phyloP scores from a whole-genome alignment of 257 asterid species.

The Mentha longifolia region DNA sequence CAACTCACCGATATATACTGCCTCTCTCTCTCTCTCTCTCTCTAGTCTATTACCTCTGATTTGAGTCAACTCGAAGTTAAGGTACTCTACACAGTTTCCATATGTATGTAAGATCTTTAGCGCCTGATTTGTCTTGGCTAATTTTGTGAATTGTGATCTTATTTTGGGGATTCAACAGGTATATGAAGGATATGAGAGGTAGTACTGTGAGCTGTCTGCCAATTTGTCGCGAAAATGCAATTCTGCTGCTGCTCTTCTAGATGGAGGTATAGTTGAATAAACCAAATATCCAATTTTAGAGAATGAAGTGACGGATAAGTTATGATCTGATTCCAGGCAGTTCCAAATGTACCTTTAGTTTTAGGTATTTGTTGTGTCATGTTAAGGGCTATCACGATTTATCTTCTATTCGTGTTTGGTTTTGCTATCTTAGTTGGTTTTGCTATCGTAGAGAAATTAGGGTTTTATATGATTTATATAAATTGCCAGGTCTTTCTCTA shows the following conservation, averaged over 20 bases:
- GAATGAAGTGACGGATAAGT: constrained; percentile 21
- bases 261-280: constrained; percentile 61
- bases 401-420: constrained; percentile 14
- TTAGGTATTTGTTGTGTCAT: neutral
- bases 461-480: constrained; percentile 28
- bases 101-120: constrained; percentile 2
- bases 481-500: neutral
- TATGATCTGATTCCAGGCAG: constrained; percentile 27
- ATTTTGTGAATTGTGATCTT: constrained; percentile 10
- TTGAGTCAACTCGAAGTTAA: constrained; percentile 39
- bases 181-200: constrained; percentile 89
- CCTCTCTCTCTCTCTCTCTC: constrained; percentile 28
- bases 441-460: constrained; percentile 27
- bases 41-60: constrained; percentile 36
- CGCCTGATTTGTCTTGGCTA: neutral
- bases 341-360: constrained; percentile 1
- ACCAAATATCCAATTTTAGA: constrained; percentile 8
- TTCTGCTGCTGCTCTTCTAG: constrained; percentile 66
- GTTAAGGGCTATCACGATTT: constrained; percentile 3
- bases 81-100: constrained; percentile 14
- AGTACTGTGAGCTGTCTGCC: constrained; percentile 92
- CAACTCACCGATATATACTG: constrained; percentile 1
- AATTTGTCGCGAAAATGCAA: constrained; percentile 75
- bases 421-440: constrained; percentile 17
- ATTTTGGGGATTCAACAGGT: constrained; percentile 45